Conservation (phyloP, 768 basidiomycete genomes). For the Heimioporus sp. region DNA sequence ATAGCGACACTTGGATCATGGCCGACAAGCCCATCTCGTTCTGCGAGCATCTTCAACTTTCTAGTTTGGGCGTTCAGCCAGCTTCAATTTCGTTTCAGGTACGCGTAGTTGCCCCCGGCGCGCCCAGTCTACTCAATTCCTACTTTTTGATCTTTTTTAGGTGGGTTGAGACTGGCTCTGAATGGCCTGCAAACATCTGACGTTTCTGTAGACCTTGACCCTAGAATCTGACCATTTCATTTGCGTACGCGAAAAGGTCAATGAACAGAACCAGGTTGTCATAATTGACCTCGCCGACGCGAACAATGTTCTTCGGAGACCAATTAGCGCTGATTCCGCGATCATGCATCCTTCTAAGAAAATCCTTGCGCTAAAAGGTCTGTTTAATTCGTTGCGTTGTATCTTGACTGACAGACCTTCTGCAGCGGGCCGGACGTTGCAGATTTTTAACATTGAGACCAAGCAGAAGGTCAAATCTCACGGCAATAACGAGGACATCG, state of each 20-base stretch:
- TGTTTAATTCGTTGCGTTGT: not conserved
- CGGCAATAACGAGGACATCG: slow-evolving; percentile 87
- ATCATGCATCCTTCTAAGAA: slow-evolving; percentile 98
- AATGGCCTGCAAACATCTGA: not conserved
- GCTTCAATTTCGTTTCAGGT: slow-evolving; percentile 97
- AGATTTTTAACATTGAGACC: slow-evolving; percentile 96
- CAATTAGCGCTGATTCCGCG: slow-evolving; percentile 97
- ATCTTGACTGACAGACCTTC: slow-evolving; percentile 5
- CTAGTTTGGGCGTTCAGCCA: slow-evolving; percentile 93
- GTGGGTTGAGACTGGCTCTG: slow-evolving; percentile 10
- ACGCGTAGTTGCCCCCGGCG: slow-evolving; percentile 32
- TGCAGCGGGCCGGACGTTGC: slow-evolving; percentile 87
- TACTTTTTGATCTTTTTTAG: slow-evolving; percentile 7
- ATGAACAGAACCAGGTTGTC: slow-evolving; percentile 96
- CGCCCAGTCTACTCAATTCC: slow-evolving; percentile 16
- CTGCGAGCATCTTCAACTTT: slow-evolving; percentile 91
- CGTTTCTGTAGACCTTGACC: slow-evolving; percentile 68
- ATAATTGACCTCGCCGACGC: slow-evolving; percentile 98
- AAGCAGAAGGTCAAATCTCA: slow-evolving; percentile 98
- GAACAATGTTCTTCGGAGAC: slow-evolving; percentile 93
- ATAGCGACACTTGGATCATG: slow-evolving; percentile 25
- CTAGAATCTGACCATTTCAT: slow-evolving; percentile 98
- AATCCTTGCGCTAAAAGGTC: slow-evolving; percentile 93
- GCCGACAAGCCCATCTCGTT: slow-evolving; percentile 77
- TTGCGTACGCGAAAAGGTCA: slow-evolving; percentile 93